These are phyloP conservation scores for Graphium sp. DNA, from an alignment of 2,329 filamentous ascomycete genomes.

Conservation along the genomic window DNA sequence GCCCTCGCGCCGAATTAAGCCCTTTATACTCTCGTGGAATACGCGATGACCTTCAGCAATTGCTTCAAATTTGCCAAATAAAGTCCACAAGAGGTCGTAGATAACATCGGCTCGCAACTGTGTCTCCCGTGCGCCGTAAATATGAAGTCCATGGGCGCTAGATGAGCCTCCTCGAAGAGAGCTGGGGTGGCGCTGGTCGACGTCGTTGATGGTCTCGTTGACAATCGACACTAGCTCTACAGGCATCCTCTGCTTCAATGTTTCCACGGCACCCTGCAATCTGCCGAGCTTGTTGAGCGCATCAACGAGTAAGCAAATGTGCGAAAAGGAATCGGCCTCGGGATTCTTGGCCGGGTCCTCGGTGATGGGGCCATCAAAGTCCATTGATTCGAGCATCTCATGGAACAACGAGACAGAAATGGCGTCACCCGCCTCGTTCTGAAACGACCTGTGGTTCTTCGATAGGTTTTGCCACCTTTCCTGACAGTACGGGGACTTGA, in stretches of 20 bases:
- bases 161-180: constrained; percentile 43
- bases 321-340: constrained; percentile 88
- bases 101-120: constrained; percentile 72
- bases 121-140: constrained; percentile 53
- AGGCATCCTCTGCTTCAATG: constrained; percentile 79
- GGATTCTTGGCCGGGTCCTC: constrained; percentile 90
- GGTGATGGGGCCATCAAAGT: constrained; percentile 43
- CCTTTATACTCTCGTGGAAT: constrained; percentile 79
- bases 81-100: constrained; percentile 76
- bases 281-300: constrained; percentile 78
- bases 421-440: constrained; percentile 28
- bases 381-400: constrained; percentile 40
- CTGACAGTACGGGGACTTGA: constrained; percentile 95
- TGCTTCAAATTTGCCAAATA: constrained; percentile 94
- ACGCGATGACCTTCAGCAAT: constrained; percentile 92
- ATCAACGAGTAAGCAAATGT: constrained; percentile 76
- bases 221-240: constrained; percentile 90
- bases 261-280: constrained; percentile 73
- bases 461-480: constrained; percentile 81
- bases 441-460: constrained; percentile 42
- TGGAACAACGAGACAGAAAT: constrained; percentile 36
- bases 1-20: constrained; percentile 70
- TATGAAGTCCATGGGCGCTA: constrained; percentile 38
- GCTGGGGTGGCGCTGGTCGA: constrained; percentile 83
- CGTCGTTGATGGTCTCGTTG: constrained; percentile 85